Base-by-base conservation (phyloP, 352 stramenopile genomes). In the Phytophthora syringae region DNA sequence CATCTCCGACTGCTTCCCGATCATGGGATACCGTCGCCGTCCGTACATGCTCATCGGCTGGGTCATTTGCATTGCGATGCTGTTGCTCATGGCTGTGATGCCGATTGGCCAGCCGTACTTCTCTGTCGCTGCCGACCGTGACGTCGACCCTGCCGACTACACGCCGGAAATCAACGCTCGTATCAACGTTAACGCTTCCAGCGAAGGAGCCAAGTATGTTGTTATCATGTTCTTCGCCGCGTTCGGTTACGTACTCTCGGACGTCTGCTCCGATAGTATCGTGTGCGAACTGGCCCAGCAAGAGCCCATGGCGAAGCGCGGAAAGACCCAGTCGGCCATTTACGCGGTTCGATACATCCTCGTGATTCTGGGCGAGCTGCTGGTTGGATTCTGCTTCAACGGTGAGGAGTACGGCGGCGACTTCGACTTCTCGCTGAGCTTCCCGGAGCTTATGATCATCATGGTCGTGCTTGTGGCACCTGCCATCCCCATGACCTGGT, bases 11-110 rank as follows among this genome's bases (percentile, higher is more conserved):
- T 75, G 67, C n/a, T 75, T 63, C 42, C 80, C 80, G 13, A 71
- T 90, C 52, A 74, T 63, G 16, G 81, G 81, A 15, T 88, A 86
- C 64, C 81, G 81, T 30, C 79, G 81, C 57, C 80, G 80, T 42
- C 78, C 81, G 15, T 90, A 80, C 61, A 88, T 90, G 75, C 42
- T 88, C 15, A 62, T 90, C 37, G 81, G 81, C 22, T 90, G 81
- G 81, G 12, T 36, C 6, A 48, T 84, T 6, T 87, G 68, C 39
- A 70, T 84, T 52, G 11, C 63, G 1, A 84, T 82, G 71, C 57
- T 88, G 3, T 12, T 88, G 42, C 36, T 88, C 47, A 87, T 91
- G 73, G 72, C 72, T 13, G 36, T 70, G 15, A 68, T 75, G 42
- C 64, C 64, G 0, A 70, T 84, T 21, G 75, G 79, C 12, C 30